A percentile compares a stretch with the other conserved stretches of the same genome.
phyloP scores from a whole-genome alignment of 352 stramenopile genomes.

The Globisporangium carolinianum region DNA sequence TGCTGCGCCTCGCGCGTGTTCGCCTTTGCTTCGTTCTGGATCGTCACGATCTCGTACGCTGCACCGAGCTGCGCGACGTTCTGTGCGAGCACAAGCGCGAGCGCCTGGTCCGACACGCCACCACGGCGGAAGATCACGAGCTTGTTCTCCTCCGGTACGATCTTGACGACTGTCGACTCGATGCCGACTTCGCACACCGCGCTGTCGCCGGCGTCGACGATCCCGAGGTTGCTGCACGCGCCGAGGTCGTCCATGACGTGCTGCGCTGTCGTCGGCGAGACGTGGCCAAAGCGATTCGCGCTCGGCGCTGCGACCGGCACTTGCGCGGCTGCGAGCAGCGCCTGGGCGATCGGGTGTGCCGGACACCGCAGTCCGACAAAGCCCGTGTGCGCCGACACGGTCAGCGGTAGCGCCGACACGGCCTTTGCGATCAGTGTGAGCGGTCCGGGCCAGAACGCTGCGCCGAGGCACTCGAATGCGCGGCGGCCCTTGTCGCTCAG shows the following conservation, averaged over 20 bases:
- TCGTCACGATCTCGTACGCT: slow-evolving; percentile 53
- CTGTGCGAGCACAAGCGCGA: slow-evolving; percentile 51
- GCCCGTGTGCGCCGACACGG: slow-evolving; percentile 91
- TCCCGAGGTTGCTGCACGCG: slow-evolving; percentile 83
- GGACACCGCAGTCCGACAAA: slow-evolving; percentile 97
- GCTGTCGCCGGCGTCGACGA: slow-evolving; percentile 45
- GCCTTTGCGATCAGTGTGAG: slow-evolving; percentile 96
- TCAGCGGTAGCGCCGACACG: slow-evolving; percentile 67
- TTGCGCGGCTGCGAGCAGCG: slow-evolving; percentile 81
- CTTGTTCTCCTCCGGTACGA: slow-evolving; percentile 71
- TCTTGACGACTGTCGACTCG: slow-evolving; percentile 92
- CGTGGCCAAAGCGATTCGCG: slow-evolving; percentile 98
- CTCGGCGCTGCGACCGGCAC: slow-evolving; percentile 96
- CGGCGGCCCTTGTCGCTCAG: slow-evolving; percentile 45
- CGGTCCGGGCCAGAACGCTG: slow-evolving; percentile 95
- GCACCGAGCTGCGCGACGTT: slow-evolving; percentile 30
- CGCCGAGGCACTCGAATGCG: slow-evolving; percentile 82
- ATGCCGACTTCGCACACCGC: slow-evolving; percentile 88
- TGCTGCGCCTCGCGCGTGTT: slow-evolving; percentile 74
- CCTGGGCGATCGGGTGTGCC: slow-evolving; percentile 87
- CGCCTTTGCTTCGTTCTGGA: slow-evolving; percentile 57
- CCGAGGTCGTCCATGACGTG: slow-evolving; percentile 98
- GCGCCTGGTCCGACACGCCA: slow-evolving; percentile 67
- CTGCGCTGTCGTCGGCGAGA: slow-evolving; percentile 92
- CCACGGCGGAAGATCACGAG: slow-evolving; percentile 86